These are phyloP conservation scores for Aquilaria sinensis DNA, from an alignment of 345 rosid genomes.

Conservation along the genomic window DNA sequence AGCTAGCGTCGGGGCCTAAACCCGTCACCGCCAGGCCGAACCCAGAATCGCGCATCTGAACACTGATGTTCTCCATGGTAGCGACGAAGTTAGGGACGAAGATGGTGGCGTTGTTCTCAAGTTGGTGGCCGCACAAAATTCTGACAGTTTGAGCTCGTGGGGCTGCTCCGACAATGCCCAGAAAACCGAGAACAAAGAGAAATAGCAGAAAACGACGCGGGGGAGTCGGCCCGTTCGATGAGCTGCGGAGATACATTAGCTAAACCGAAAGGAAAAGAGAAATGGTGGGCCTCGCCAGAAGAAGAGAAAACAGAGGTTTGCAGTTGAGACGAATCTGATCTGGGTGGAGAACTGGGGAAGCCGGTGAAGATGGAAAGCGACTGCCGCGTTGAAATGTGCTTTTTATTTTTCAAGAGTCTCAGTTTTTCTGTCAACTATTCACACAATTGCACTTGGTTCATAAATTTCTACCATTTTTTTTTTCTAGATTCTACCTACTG, in stretches of 20 bases:
- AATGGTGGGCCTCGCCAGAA: neutral
- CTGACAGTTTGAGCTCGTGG: constrained; percentile 48
- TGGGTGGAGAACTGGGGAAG: neutral
- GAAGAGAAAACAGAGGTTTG: neutral
- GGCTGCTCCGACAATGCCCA: constrained; percentile 32
- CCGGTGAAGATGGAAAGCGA: too few relatives aligned
- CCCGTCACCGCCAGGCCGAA: constrained; percentile 63
- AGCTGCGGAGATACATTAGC: neutral
- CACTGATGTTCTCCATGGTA: constrained; percentile 79
- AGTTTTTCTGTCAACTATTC: too few relatives aligned
- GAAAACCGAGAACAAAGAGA: constrained; percentile 11
- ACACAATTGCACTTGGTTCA: too few relatives aligned
- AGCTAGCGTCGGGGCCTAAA: constrained; percentile 60
- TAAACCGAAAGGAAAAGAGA: neutral
- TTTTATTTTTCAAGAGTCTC: too few relatives aligned
- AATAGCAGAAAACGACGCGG: constrained; percentile 8
- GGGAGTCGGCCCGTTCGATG: neutral
- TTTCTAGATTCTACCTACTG: too few relatives aligned
- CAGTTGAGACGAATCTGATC: neutral
- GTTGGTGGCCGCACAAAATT: constrained; percentile 34
- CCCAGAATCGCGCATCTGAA: constrained; percentile 47
- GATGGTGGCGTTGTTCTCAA: constrained; percentile 51
- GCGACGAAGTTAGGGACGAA: constrained; percentile 73
- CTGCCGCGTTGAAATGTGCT: too few relatives aligned
- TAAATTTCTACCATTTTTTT: too few relatives aligned